Percentiles rank a stretch among this genome's conserved stretches.
Evolutionary conservation across 805 yeast genomes (phyloP).

Genomic region (Citeromyces matritensis): DNA sequence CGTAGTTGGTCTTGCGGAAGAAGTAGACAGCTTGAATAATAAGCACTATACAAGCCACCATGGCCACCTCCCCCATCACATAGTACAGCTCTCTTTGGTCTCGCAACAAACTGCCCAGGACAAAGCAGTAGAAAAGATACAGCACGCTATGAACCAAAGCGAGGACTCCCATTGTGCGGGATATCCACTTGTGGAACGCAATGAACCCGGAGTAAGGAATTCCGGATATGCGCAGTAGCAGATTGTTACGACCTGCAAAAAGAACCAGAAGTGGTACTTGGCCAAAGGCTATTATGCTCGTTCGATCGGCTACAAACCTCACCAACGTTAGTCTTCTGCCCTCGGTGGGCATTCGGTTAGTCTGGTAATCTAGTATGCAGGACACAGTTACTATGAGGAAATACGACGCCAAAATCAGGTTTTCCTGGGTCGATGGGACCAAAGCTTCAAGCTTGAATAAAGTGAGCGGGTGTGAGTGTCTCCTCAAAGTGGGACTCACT

Average conservation of each 20-base stretch:
- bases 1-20: slow-evolving; percentile 44
- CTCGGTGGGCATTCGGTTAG: too few species aligned
- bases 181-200: slow-evolving; percentile 41
- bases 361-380: too few species aligned
- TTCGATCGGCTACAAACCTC: slow-evolving; percentile 29
- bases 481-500: slow-evolving; percentile 9
- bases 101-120: slow-evolving; percentile 8
- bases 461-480: slow-evolving; percentile 11
- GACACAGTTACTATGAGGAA: not conserved
- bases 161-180: slow-evolving; percentile 24
- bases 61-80: slow-evolving; percentile 18
- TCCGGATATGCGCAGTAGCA: slow-evolving; percentile 43
- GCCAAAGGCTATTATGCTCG: slow-evolving; percentile 32
- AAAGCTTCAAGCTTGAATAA: slow-evolving; percentile 8
- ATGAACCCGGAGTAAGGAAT: slow-evolving; percentile 42
- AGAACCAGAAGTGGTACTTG: slow-evolving; percentile 34
- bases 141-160: slow-evolving; percentile 23
- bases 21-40: slow-evolving; percentile 31
- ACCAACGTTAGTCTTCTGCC: slow-evolving; percentile 8
- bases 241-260: slow-evolving; percentile 50
- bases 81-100: slow-evolving; percentile 7
- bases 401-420: slow-evolving; percentile 6
- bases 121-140: slow-evolving; percentile 11
- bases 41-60: slow-evolving; percentile 24
- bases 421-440: slow-evolving; percentile 13